A percentile compares a stretch with the other conserved stretches of the same genome.
Evolutionary conservation across 306 rosid species (phyloP).

Genomic region (Malus orientalis): DNA sequence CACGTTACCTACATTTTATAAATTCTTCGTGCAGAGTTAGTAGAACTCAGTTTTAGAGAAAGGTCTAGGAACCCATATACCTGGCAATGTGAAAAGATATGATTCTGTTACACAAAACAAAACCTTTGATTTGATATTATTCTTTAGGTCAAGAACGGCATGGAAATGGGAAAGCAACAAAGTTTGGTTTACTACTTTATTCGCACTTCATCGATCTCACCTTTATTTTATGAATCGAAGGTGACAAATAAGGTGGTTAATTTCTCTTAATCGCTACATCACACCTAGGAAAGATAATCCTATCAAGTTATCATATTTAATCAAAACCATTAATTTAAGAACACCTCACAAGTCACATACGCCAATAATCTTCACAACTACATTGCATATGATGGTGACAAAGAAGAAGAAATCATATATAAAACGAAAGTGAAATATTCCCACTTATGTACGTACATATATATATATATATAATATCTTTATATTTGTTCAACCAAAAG

Average conservation of each 20-base stretch:
- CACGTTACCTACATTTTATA: slow-evolving; percentile 7
- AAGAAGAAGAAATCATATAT: not conserved
- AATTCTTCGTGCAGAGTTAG: slow-evolving; percentile 3
- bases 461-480: not conserved
- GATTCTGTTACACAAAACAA: not conserved
- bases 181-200: slow-evolving; percentile 5
- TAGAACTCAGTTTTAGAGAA: not conserved
- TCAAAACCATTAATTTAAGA: not conserved
- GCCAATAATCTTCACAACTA: not conserved
- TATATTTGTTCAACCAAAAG: not conserved
- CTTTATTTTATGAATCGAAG: not conserved
- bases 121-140: not conserved
- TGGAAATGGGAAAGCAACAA: not conserved
- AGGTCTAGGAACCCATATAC: not conserved
- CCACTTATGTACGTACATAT: not conserved
- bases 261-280: slow-evolving; percentile 8
- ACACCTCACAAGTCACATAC: not conserved
- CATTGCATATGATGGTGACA: not conserved
- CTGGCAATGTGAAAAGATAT: slow-evolving; percentile 7
- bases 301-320: not conserved
- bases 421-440: not conserved
- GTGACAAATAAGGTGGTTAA: not conserved
- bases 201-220: not conserved
- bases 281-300: not conserved
- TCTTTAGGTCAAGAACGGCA: slow-evolving; percentile 4